Evolutionary conservation across 2,329 filamentous ascomycete species (phyloP).

Genomic region (Botrytis fragariae): DNA sequence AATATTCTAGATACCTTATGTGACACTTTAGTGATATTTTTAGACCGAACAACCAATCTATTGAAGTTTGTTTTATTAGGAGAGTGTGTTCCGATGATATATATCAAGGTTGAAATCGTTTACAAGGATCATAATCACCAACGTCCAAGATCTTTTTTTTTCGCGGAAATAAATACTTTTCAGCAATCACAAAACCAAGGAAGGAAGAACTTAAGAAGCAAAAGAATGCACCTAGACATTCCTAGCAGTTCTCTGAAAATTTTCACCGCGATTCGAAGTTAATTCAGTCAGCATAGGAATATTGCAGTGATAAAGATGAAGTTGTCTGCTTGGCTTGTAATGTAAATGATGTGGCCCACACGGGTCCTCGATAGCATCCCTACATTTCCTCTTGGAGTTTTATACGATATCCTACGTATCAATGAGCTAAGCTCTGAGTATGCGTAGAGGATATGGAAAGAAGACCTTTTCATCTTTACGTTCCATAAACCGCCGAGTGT

Average conservation of each 20-base stretch:
- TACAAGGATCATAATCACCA: background rate
- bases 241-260: too few relatives aligned
- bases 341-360: background rate
- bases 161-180: too few relatives aligned
- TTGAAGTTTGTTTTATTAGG: accelerated
- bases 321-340: background rate
- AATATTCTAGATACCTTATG: background rate
- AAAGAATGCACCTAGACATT: too few relatives aligned
- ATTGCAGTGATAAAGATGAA: too few relatives aligned
- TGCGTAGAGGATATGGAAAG: background rate
- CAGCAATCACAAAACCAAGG: too few relatives aligned
- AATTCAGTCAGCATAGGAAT: too few relatives aligned
- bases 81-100: background rate
- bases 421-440: background rate
- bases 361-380: background rate
- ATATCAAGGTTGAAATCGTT: background rate
- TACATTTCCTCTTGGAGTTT: background rate
- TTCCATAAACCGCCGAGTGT: background rate
- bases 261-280: too few relatives aligned
- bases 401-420: background rate
- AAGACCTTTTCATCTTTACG: background rate
- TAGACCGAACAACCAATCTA: background rate
- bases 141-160: background rate
- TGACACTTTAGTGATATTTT: background rate
- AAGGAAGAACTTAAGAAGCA: too few relatives aligned